Base-by-base conservation (phyloP, 345 rosid genomes). In the Salix exigua region DNA sequence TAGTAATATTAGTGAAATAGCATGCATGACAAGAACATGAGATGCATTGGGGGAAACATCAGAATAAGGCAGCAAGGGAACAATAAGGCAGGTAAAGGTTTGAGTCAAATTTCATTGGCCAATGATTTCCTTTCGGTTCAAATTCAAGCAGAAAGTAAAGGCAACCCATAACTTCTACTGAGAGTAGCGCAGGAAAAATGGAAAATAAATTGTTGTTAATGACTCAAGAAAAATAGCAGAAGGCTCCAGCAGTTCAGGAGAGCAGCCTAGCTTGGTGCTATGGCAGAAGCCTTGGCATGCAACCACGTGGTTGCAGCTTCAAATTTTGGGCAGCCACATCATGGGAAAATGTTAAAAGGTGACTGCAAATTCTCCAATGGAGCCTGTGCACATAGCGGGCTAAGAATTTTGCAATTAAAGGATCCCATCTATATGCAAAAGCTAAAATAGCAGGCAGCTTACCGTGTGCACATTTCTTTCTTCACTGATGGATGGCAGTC, bases 401-500 rank as follows among this genome's bases (percentile, higher is more conserved):
- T 28, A 35, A 33, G 13, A 46, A 21, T 80, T 61, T 12, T 19
- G 28, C 64, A 46, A 21, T 33, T 51, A 38, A 66, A 26, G 35
- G 40, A 76, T 58, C 44, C 42, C 55, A 53, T 26, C 10, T 21
- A 48, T 33, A 48, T 77, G 38, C 13, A 42, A 16, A 55, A 75
- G 46, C 65, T 4, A 68, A 68, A 72, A 13, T 33, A 35, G 60
- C 21, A 66, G 68, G 82, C 8, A 61, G 77, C 93, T 88, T 83
- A 92, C 99, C 87, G 92, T 81, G 84, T 78, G 84, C 91, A 77
- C 44, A 96, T 93, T 77, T 96, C 98, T 68, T 86, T 83, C 82
- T 90, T 93, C 78, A 96, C 85, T 51, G 75, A 81, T 11, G 98
- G 96, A 68, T 88, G 94, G 33, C 96, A 93, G 78, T 93, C 99